phyloP scores from a whole-genome alignment of 768 basidiomycete genomes.

The Termitomyces titanicus region DNA sequence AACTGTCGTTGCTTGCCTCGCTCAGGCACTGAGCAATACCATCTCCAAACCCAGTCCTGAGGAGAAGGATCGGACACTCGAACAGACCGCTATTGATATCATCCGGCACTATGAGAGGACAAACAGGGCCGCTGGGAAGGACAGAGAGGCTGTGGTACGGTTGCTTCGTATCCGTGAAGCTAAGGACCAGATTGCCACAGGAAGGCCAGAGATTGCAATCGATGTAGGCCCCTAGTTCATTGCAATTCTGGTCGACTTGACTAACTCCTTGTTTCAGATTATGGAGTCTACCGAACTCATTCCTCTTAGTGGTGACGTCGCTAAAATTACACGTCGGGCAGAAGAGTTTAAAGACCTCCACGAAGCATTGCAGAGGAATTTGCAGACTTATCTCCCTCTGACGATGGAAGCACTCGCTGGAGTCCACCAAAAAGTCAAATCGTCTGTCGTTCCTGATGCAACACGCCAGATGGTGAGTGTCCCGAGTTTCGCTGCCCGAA shows the following conservation, averaged over 20 bases:
- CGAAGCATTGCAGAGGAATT: conserved; percentile 83
- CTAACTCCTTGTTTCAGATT: conserved; percentile 41
- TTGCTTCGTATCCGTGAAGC: conserved; percentile 81
- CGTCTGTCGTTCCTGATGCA: conserved; percentile 66
- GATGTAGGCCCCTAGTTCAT: conserved; percentile 55
- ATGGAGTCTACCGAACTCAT: conserved; percentile 87
- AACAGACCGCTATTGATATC: conserved; percentile 75
- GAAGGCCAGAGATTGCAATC: conserved; percentile 72
- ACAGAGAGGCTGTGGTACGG: conserved; percentile 69
- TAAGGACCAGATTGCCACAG: conserved; percentile 67
- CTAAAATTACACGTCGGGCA: conserved; percentile 78
- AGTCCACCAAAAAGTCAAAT: conserved; percentile 75
- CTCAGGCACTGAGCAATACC: conserved; percentile 81
- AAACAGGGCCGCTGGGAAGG: conserved; percentile 68
- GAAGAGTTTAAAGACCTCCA: conserved; percentile 89
- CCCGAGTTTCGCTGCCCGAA: background rate
- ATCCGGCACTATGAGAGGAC: conserved; percentile 77
- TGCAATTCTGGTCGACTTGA: background rate
- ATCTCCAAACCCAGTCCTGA: conserved; percentile 59
- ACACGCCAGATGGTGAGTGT: conserved; percentile 69
- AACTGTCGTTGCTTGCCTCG: conserved; percentile 85
- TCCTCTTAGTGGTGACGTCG: conserved; percentile 82
- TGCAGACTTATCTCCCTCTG: conserved; percentile 83
- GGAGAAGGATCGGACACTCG: conserved; percentile 65
- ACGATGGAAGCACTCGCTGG: conserved; percentile 91